Evolutionary conservation across 2,329 filamentous ascomycete species (phyloP).

Genomic region (Emmonsiellopsis sp.): DNA sequence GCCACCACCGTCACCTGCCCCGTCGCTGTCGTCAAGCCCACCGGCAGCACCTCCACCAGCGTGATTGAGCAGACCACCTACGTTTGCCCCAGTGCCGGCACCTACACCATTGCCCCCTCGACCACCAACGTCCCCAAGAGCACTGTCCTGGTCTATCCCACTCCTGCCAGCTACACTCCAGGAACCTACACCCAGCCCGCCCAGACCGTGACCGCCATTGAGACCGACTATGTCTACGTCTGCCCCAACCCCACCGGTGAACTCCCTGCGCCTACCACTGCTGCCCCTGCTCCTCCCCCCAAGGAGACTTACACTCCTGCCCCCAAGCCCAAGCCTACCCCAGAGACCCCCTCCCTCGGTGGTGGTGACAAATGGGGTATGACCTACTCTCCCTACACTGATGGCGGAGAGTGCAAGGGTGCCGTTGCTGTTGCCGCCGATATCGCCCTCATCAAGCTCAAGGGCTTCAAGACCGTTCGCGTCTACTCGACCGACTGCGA

Average conservation of each 20-base stretch:
- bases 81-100: conserved; percentile 63
- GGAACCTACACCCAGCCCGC: conserved; percentile 66
- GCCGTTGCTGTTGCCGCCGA: conserved; percentile 50
- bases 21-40: conserved; percentile 56
- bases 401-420: conserved; percentile 54
- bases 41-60: conserved; percentile 52
- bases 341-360: conserved; percentile 15
- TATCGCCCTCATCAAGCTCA: conserved; percentile 51
- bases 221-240: conserved; percentile 59
- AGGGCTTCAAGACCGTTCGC: conserved; percentile 64
- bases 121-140: conserved; percentile 50
- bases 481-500: conserved; percentile 90
- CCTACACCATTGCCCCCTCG: conserved; percentile 64
- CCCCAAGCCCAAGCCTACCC: conserved; percentile 11
- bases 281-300: conserved; percentile 13
- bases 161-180: conserved; percentile 54
- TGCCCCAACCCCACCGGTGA: conserved; percentile 55
- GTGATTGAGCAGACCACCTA: conserved; percentile 62
- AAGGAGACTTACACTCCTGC: conserved; percentile 16
- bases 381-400: conserved; percentile 69
- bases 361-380: conserved; percentile 55
- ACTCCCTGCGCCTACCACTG: conserved; percentile 22
- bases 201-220: conserved; percentile 58
- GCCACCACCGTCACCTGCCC: conserved; percentile 63
- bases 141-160: conserved; percentile 53